Conservation (phyloP, 495 filamentous ascomycete species). For the Trichodelitschia bisporula region DNA sequence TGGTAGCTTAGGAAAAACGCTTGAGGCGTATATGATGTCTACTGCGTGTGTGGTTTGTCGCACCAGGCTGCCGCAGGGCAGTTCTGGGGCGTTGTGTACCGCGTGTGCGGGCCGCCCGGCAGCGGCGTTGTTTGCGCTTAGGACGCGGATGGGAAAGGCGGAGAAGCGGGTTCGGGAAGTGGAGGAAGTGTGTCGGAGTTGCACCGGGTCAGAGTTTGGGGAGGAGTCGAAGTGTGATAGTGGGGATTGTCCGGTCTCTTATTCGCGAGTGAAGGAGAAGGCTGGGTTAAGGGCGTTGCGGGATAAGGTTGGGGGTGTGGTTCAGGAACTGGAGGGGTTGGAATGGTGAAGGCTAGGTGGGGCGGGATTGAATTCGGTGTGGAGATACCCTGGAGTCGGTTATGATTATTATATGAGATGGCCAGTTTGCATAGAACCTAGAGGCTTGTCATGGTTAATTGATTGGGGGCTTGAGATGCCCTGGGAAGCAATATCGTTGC, state of each 20-base stretch:
- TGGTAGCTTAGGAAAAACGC: conserved; percentile 27
- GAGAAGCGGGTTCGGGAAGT: conserved; percentile 42
- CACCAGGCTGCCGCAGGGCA: conserved; percentile 23
- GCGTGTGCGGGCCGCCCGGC: conserved; percentile 31
- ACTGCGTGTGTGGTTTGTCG: conserved; percentile 59
- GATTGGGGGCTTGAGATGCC: no score
- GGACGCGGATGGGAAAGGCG: conserved; percentile 29
- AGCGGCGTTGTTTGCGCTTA: conserved; percentile 33
- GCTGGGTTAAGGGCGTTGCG: conserved; percentile 33
- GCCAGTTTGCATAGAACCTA: no score
- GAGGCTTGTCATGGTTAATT: no score
- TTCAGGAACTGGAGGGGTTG: conserved; percentile 12
- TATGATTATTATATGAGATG: no score
- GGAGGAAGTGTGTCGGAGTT: conserved; percentile 59
- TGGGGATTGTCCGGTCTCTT: conserved; percentile 82
- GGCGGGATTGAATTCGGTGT: no score
- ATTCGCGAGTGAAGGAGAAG: conserved; percentile 50
- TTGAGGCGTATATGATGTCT: conserved; percentile 72
- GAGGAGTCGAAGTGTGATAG: conserved; percentile 72
- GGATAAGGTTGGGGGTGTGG: conserved; percentile 11
- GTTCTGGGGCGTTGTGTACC: conserved; percentile 2
- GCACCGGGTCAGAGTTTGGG: conserved; percentile 40
- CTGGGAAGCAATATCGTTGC: no score
- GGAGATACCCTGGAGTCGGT: no score
- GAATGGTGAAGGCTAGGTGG: conserved; percentile 9